A percentile compares a stretch with the other conserved stretches of the same genome.
phyloP scores from a whole-genome alignment of 2,329 filamentous ascomycete species.

The Rosellinia necatrix region DNA sequence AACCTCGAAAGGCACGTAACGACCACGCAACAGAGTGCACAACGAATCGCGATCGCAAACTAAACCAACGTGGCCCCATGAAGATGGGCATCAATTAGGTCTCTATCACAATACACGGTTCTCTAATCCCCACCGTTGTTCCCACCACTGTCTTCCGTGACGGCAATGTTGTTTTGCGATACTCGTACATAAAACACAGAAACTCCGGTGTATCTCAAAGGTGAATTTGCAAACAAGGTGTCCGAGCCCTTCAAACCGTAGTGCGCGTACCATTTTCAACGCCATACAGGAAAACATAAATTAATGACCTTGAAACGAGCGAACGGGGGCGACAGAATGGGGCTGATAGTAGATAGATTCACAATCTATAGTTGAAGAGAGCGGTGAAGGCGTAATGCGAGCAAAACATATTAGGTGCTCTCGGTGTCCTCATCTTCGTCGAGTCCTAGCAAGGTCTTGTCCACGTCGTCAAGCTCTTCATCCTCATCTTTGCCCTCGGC shows the following conservation, averaged over 20 bases:
- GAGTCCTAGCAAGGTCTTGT: constrained; percentile 41
- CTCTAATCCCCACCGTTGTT: background rate
- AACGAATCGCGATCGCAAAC: background rate
- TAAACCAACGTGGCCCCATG: background rate
- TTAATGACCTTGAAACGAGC: no score
- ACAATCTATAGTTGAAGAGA: constrained; percentile 10
- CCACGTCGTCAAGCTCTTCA: constrained; percentile 45
- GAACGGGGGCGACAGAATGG: no score
- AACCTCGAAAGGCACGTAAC: no score
- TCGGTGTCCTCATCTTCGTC: constrained; percentile 40
- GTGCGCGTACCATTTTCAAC: constrained; percentile 20
- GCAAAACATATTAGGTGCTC: constrained; percentile 27
- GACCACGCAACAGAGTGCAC: no score
- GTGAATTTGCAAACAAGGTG: background rate
- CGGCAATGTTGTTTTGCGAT: constrained; percentile 5
- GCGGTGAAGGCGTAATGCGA: background rate
- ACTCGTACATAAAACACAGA: constrained; percentile 19
- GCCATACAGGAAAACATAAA: constrained; percentile 23
- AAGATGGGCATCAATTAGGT: constrained; percentile 5
- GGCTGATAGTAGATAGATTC: constrained; percentile 2
- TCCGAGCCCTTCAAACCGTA: constrained; percentile 1
- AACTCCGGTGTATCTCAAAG: constrained; percentile 7
- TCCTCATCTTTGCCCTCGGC: constrained; percentile 50
- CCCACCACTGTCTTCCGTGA: background rate
- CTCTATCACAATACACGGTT: constrained; percentile 5